Conservation (phyloP, 2,329 filamentous ascomycete genomes). For the Colletotrichum brevisporum region DNA sequence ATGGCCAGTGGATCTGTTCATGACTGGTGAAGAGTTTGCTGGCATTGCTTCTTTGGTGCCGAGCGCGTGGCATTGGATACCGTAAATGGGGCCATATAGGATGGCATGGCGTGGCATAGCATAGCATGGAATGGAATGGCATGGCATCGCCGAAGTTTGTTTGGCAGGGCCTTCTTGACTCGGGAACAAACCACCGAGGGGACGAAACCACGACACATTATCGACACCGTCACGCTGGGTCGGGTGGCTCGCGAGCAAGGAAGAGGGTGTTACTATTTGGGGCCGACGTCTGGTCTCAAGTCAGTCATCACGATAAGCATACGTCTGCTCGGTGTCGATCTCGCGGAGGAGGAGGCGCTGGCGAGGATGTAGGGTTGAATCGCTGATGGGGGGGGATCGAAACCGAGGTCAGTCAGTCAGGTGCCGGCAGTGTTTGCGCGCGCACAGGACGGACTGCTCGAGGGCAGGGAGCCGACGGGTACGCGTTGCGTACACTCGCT, state of each 20-base stretch:
- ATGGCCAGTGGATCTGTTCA: conserved; percentile 39
- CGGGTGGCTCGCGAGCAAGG: conserved; percentile 31
- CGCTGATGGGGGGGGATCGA: not conserved
- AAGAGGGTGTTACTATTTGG: conserved; percentile 38
- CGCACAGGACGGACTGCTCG: conserved; percentile 1
- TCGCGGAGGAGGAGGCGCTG: conserved; percentile 17
- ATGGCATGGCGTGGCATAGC: conserved; percentile 15
- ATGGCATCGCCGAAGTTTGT: conserved; percentile 23
- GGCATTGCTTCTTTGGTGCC: not conserved
- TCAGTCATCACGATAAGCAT: conserved; percentile 32
- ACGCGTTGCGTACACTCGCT: conserved; percentile 32
- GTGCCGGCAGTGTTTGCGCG: not conserved
- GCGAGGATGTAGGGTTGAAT: conserved; percentile 12
- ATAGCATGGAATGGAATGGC: not conserved
- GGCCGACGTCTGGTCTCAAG: conserved; percentile 34
- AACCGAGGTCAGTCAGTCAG: conserved; percentile 12
- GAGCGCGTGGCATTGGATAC: conserved; percentile 21
- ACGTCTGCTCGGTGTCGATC: conserved; percentile 34
- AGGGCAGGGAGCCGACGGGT: conserved; percentile 13
- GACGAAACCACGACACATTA: conserved; percentile 20
- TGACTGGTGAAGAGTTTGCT: conserved; percentile 28
- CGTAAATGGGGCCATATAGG: conserved; percentile 19
- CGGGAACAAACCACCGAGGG: conserved; percentile 26
- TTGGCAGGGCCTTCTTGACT: conserved; percentile 32
- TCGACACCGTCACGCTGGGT: conserved; percentile 35